Conservation (phyloP, 257 asterid genomes). For the Phtheirospermum japonicum region DNA sequence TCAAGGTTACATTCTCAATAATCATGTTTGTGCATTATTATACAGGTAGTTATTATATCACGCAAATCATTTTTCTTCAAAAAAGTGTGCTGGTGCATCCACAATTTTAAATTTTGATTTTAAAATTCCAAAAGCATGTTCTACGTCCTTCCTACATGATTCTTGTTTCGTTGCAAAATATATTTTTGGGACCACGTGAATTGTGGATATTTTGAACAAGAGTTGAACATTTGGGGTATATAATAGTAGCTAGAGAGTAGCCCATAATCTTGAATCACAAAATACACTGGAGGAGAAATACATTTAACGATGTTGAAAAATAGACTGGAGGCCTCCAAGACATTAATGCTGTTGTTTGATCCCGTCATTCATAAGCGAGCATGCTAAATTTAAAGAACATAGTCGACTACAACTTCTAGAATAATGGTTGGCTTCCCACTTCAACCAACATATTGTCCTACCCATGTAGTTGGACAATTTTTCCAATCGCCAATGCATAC, state of each 20-base stretch:
- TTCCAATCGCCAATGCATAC: not conserved
- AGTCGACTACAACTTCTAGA: too few relatives aligned
- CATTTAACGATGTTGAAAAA: not conserved
- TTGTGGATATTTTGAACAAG: too few relatives aligned
- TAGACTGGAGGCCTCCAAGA: too few relatives aligned
- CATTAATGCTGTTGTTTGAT: not conserved
- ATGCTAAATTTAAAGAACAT: too few relatives aligned
- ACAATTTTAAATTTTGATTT: too few relatives aligned
- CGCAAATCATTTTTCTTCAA: too few relatives aligned
- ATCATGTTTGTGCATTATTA: too few relatives aligned
- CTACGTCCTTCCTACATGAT: constrained; percentile 7
- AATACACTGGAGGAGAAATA: not conserved
- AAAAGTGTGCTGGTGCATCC: too few relatives aligned
- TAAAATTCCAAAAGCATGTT: constrained; percentile 21
- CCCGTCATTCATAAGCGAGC: not conserved
- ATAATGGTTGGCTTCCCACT: too few relatives aligned
- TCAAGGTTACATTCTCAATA: too few relatives aligned
- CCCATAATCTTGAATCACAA: not conserved
- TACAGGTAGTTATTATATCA: too few relatives aligned
- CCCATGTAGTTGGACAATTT: not conserved
- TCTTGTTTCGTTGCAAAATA: constrained; percentile 10
- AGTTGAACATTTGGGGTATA: not conserved
- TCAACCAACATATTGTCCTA: not conserved
- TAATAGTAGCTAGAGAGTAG: not conserved
- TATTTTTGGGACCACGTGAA: not conserved